Conservation (phyloP, 805 yeast species). For the Cyberlindnera sargentensis region DNA sequence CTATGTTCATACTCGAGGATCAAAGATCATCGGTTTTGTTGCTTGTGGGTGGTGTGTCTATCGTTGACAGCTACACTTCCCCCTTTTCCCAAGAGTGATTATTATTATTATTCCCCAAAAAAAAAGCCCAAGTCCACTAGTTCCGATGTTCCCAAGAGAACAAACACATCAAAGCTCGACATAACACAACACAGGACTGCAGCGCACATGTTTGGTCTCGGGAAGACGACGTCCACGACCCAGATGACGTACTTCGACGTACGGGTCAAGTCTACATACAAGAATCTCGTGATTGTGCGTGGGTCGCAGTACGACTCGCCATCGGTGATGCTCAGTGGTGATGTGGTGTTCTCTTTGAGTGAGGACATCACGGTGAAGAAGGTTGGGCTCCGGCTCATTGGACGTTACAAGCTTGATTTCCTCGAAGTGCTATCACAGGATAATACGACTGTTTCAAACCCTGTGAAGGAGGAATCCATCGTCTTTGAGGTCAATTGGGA, state of each 20-base stretch:
- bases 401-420: conserved; percentile 57
- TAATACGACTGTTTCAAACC: conserved; percentile 29
- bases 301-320: conserved; percentile 75
- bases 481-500: conserved; percentile 76
- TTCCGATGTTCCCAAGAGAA: too few relatives aligned
- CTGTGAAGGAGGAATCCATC: conserved; percentile 44
- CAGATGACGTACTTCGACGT: conserved; percentile 7
- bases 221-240: conserved; percentile 13
- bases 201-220: conserved; percentile 18
- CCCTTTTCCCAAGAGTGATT: too few relatives aligned
- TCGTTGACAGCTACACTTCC: too few relatives aligned
- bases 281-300: conserved; percentile 65
- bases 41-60: too few relatives aligned
- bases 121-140: too few relatives aligned
- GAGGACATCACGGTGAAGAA: conserved; percentile 62
- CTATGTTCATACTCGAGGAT: too few relatives aligned
- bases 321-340: conserved; percentile 68
- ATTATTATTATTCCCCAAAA: too few relatives aligned
- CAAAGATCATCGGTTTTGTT: too few relatives aligned
- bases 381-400: conserved; percentile 53
- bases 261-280: conserved; percentile 29
- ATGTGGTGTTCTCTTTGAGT: conserved; percentile 58
- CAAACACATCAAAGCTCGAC: too few relatives aligned
- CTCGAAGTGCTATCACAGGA: conserved; percentile 36
- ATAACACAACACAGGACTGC: too few relatives aligned